phyloP scores from a whole-genome alignment of 805 yeast genomes.

The Wickerhamiella qilinensis region DNA sequence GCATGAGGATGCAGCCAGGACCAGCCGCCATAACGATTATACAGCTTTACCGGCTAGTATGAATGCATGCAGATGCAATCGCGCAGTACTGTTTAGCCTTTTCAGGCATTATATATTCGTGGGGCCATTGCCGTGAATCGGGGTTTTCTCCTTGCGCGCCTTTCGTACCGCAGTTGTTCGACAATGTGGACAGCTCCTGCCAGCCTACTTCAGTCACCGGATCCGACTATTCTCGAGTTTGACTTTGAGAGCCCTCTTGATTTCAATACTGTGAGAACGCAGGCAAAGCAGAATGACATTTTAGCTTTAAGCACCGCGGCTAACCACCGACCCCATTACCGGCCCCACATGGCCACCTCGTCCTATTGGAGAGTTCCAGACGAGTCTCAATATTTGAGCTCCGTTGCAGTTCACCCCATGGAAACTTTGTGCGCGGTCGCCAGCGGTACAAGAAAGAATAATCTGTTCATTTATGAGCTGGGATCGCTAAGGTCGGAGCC shows the following conservation, averaged over 20 bases:
- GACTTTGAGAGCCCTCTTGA: neutral
- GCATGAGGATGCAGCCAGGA: too few relatives aligned
- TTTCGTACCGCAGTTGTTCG: too few relatives aligned
- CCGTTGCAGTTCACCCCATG: slow-evolving; percentile 22
- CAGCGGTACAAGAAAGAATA: slow-evolving; percentile 31
- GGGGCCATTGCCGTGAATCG: too few relatives aligned
- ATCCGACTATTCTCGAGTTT: neutral
- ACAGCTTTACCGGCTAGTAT: too few relatives aligned
- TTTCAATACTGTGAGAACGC: neutral
- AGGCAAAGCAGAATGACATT: neutral
- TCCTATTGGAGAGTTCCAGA: slow-evolving; percentile 27
- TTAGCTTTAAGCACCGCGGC: neutral
- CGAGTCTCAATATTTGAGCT: slow-evolving; percentile 19
- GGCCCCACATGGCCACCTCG: slow-evolving; percentile 9
- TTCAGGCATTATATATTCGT: too few relatives aligned
- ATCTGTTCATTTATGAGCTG: slow-evolving; percentile 38
- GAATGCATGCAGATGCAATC: too few relatives aligned
- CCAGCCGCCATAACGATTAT: too few relatives aligned
- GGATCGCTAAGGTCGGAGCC: slow-evolving; percentile 20
- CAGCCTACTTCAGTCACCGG: neutral
- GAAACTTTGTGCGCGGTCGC: slow-evolving; percentile 38
- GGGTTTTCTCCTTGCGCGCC: too few relatives aligned
- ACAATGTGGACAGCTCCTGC: neutral
- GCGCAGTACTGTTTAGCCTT: too few relatives aligned
- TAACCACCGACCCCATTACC: too few relatives aligned